A percentile compares a stretch with the other conserved stretches of the same genome.
Conservation (phyloP, 495 filamentous ascomycete genomes). For the Pseudoneurospora amorphoporcata region DNA sequence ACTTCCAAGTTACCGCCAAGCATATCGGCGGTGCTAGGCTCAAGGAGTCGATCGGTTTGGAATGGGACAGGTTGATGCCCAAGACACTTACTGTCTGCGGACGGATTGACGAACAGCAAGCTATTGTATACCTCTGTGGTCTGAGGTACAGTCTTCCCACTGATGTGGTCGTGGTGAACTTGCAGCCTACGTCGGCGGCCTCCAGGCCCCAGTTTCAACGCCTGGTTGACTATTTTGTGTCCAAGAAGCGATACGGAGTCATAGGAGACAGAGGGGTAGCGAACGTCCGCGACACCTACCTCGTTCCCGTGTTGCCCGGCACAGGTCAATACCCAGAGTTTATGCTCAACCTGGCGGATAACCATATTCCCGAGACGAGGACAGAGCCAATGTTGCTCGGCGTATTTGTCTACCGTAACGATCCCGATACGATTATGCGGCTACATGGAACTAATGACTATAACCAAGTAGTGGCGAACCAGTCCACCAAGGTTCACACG, state of each 20-base stretch:
- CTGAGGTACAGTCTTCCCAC: conserved; percentile 61
- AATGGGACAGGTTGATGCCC: conserved; percentile 63
- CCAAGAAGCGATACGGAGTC: conserved; percentile 71
- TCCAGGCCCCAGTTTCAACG: conserved; percentile 50
- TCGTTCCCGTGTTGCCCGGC: conserved; percentile 63
- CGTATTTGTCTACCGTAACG: conserved; percentile 61
- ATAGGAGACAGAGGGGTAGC: conserved; percentile 56
- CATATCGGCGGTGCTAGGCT: conserved; percentile 75
- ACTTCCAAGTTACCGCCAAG: conserved; percentile 66
- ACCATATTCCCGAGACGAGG: conserved; percentile 53
- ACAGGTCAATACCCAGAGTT: conserved; percentile 53
- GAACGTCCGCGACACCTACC: conserved; percentile 68
- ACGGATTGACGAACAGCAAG: conserved; percentile 67
- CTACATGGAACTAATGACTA: conserved; percentile 21
- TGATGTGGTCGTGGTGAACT: conserved; percentile 60
- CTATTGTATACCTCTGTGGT: conserved; percentile 80
- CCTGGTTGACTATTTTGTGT: conserved; percentile 69
- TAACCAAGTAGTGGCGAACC: conserved; percentile 16
- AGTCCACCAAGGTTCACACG: background rate
- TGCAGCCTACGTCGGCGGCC: conserved; percentile 45
- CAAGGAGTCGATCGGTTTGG: conserved; percentile 41
- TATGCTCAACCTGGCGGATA: conserved; percentile 64
- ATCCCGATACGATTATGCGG: conserved; percentile 31
- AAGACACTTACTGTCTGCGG: conserved; percentile 64
- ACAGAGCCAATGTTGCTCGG: conserved; percentile 63